Evolutionary conservation across 1,139 yeast species (phyloP).

Genomic region (Diutina siamensis): DNA sequence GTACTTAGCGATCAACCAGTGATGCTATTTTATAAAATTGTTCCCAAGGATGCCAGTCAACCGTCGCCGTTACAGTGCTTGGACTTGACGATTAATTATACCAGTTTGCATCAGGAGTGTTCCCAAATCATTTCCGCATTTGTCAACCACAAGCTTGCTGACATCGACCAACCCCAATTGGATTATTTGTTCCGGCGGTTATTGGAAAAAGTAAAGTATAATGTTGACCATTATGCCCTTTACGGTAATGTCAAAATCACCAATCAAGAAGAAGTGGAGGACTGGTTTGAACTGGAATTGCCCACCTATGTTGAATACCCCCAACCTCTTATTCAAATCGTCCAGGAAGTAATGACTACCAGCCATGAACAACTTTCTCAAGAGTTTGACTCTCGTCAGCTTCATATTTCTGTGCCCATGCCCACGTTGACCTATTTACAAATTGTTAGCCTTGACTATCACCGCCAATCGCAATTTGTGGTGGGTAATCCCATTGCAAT

Average conservation of each 20-base stretch:
- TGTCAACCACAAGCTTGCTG: slow-evolving; percentile 7
- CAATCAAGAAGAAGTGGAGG: slow-evolving; percentile 13
- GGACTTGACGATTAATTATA: slow-evolving; percentile 31
- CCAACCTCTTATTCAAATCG: not conserved
- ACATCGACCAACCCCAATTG: slow-evolving; percentile 11
- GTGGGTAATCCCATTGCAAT: slow-evolving; percentile 56
- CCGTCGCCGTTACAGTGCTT: slow-evolving; percentile 24
- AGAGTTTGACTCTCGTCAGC: slow-evolving; percentile 9
- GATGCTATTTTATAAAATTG: slow-evolving; percentile 45
- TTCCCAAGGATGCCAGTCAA: slow-evolving; percentile 13
- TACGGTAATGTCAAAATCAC: slow-evolving; percentile 15
- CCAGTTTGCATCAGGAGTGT: slow-evolving; percentile 36
- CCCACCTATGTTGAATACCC: not conserved
- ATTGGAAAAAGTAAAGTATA: slow-evolving; percentile 19
- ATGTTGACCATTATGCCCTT: slow-evolving; percentile 28
- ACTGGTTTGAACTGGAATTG: slow-evolving; percentile 10
- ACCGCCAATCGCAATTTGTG: slow-evolving; percentile 28
- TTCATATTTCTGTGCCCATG: slow-evolving; percentile 36
- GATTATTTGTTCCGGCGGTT: slow-evolving; percentile 18
- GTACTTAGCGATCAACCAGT: slow-evolving; percentile 66
- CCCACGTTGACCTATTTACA: slow-evolving; percentile 43
- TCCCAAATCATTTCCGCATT: slow-evolving; percentile 10
- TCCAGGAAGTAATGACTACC: not conserved
- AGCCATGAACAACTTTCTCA: not conserved
- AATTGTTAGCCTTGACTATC: slow-evolving; percentile 32